Evolutionary conservation across 306 rosid genomes (phyloP).

Genomic region (Vigna angularis): DNA sequence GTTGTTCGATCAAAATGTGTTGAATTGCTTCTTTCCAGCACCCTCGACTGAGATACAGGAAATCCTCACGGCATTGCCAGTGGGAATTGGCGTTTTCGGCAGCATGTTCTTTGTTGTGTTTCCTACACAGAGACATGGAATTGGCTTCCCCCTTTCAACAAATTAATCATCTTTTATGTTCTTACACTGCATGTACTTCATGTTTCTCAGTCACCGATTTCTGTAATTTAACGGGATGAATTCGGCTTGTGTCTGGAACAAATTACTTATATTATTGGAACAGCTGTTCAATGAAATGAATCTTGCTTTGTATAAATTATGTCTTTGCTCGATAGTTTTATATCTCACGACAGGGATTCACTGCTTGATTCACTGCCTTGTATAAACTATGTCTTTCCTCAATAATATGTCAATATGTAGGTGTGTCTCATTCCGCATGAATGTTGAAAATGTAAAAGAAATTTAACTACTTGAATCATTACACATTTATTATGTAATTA

Average conservation of each 20-base stretch:
- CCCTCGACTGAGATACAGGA: constrained; percentile 67
- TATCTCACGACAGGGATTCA: neutral
- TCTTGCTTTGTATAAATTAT: neutral
- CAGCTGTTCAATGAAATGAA: neutral
- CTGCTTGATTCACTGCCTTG: no score
- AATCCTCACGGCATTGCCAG: constrained; percentile 68
- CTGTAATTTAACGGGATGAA: neutral
- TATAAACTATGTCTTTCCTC: no score
- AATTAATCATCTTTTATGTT: constrained; percentile 29
- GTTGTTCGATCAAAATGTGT: constrained; percentile 70
- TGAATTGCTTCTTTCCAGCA: constrained; percentile 66
- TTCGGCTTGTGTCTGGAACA: neutral
- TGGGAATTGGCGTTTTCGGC: constrained; percentile 66
- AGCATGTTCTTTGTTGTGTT: constrained; percentile 66
- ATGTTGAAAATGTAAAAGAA: no score
- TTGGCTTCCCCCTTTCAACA: constrained; percentile 75
- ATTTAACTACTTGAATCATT: no score
- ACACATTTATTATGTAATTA: no score
- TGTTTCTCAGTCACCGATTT: constrained; percentile 10
- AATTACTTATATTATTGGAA: neutral
- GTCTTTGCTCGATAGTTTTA: neutral
- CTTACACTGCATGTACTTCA: no score
- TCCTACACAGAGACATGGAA: constrained; percentile 77
- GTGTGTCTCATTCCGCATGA: no score
- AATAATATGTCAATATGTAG: no score